phyloP scores from a whole-genome alignment of 2,329 filamentous ascomycete genomes.

The Zasmidium angulare region DNA sequence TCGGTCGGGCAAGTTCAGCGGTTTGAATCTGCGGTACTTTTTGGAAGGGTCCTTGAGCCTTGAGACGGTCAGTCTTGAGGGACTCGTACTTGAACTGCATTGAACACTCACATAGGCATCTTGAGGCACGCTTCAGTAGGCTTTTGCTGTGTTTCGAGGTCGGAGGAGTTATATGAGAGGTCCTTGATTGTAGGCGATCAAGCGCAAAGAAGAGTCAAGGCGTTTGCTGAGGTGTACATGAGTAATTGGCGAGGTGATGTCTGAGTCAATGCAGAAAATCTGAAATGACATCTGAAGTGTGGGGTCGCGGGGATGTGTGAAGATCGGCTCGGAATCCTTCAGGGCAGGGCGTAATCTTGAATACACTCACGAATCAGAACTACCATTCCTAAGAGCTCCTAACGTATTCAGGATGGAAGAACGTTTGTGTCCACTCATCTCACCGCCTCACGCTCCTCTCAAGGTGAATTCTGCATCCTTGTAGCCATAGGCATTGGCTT shows the following conservation, averaged over 20 bases:
- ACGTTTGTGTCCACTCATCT: no score
- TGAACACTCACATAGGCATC: constrained; percentile 16
- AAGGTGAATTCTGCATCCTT: no score
- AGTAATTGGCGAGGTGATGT: constrained; percentile 5
- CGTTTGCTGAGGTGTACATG: neutral
- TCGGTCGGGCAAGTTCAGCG: constrained; percentile 65
- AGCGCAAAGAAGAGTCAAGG: neutral
- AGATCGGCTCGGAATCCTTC: neutral
- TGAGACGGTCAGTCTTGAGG: constrained; percentile 2
- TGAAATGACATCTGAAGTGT: constrained; percentile 16
- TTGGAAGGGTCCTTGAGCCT: constrained; percentile 71
- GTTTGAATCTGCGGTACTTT: constrained; percentile 72
- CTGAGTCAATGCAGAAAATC: neutral
- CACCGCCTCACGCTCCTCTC: no score
- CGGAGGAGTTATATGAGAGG: neutral
- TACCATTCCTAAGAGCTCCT: neutral
- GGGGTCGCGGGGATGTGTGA: neutral
- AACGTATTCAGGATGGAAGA: neutral
- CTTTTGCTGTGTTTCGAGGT: neutral
- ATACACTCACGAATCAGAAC: neutral
- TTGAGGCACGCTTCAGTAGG: constrained; percentile 1
- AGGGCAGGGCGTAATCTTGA: neutral
- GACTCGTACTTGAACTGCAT: neutral
- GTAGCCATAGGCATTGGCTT: no score
- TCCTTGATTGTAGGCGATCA: neutral